phyloP scores from a whole-genome alignment of 495 filamentous ascomycete species.

The Lineolata rhizophorae region DNA sequence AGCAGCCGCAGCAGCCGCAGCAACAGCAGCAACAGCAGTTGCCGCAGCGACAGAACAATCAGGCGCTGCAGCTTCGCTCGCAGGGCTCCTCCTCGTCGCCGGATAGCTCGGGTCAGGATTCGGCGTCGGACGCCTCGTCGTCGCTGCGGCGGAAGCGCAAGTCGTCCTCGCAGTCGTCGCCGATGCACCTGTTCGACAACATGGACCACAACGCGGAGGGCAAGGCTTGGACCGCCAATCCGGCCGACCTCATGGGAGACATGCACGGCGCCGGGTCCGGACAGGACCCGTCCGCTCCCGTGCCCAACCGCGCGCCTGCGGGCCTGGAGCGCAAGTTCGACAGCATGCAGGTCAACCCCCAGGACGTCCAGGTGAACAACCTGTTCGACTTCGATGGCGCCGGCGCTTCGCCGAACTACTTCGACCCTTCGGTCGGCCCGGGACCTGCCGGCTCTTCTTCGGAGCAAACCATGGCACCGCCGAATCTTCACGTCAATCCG shows the following conservation, averaged over 20 bases:
- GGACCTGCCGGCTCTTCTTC: conserved; percentile 1
- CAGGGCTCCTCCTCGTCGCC: conserved; percentile 17
- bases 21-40: too few relatives aligned
- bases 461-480: not conserved
- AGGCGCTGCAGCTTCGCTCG: conserved; percentile 6
- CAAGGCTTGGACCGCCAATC: not conserved
- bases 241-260: not conserved
- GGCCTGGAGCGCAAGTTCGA: conserved; percentile 21
- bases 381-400: conserved; percentile 52
- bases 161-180: conserved; percentile 24
- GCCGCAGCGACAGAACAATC: too few relatives aligned
- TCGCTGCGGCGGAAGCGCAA: conserved; percentile 23
- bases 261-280: conserved; percentile 1
- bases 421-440: conserved; percentile 9
- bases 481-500: not conserved
- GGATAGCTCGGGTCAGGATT: conserved; percentile 24
- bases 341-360: conserved; percentile 26
- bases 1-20: too few relatives aligned
- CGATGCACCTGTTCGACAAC: conserved; percentile 10
- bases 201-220: conserved; percentile 9
- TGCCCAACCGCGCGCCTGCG: conserved; percentile 1
- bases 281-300: not conserved
- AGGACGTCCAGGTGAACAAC: conserved; percentile 38
- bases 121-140: conserved; percentile 24
- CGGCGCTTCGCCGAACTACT: conserved; percentile 38